A percentile compares a stretch with the other conserved stretches of the same genome.
Conservation (phyloP, 2,329 filamentous ascomycete species). For the Aspergillus felis region DNA sequence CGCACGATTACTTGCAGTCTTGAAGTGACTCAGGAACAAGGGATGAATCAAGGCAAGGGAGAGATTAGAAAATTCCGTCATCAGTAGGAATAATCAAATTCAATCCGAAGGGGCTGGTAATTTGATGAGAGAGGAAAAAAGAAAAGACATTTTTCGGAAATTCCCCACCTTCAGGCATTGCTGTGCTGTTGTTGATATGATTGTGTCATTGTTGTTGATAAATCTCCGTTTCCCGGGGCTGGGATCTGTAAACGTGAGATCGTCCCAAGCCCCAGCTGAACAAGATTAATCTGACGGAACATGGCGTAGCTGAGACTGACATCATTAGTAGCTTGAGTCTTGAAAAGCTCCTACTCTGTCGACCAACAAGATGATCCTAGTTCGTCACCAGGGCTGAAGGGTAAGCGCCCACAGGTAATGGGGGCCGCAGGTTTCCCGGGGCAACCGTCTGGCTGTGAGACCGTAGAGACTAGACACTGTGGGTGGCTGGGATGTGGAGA, state of each 20-base stretch:
- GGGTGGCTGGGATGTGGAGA: constrained; percentile 15
- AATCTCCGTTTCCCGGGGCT: neutral
- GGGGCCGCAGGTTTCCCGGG: constrained; percentile 8
- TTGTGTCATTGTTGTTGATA: neutral
- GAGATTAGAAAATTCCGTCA: neutral
- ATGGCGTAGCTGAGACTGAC: constrained; percentile 8
- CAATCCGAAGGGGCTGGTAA: neutral
- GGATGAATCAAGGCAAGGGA: neutral
- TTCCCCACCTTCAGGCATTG: neutral
- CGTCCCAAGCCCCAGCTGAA: neutral
- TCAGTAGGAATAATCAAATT: too few relatives aligned
- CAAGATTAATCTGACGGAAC: neutral
- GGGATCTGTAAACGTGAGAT: neutral
- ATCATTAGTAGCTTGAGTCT: neutral
- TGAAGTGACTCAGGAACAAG: neutral
- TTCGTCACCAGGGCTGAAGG: neutral
- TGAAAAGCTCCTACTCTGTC: neutral
- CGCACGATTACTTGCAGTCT: neutral
- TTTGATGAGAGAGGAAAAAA: neutral
- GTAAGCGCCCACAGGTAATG: neutral
- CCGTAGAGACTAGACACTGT: constrained; percentile 19
- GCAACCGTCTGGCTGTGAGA: constrained; percentile 21
- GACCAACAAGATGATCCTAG: neutral
- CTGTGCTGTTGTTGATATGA: neutral
- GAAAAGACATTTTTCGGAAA: neutral